phyloP scores from a whole-genome alignment of 805 yeast genomes.

The Wickerhamiella allomyrinae region DNA sequence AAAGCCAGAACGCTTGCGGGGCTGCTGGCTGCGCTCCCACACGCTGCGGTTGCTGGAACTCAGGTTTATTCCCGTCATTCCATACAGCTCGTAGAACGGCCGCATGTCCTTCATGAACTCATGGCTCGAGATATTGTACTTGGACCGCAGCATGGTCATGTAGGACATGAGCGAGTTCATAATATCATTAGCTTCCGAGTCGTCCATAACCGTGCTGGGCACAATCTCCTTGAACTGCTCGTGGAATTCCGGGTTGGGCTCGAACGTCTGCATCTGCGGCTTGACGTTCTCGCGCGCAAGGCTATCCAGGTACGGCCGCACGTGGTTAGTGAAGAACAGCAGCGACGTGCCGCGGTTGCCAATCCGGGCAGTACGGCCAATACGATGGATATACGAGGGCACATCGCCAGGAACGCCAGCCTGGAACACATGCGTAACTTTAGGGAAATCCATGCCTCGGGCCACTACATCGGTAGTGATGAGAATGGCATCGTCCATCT shows the following conservation, averaged over 20 bases:
- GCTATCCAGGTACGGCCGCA: slow-evolving; percentile 37
- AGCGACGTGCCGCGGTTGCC: slow-evolving; percentile 65
- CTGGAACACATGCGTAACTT: slow-evolving; percentile 75
- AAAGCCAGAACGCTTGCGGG: slow-evolving; percentile 5
- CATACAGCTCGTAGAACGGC: slow-evolving; percentile 18
- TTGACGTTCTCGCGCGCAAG: slow-evolving; percentile 34
- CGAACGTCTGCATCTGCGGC: slow-evolving; percentile 24
- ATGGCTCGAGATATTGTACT: slow-evolving; percentile 11
- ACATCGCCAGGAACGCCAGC: slow-evolving; percentile 59
- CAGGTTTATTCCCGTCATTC: slow-evolving; percentile 14
- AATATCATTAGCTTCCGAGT: slow-evolving; percentile 16
- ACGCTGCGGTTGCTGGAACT: slow-evolving; percentile 9
- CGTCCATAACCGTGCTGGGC: slow-evolving; percentile 9
- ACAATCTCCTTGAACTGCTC: slow-evolving; percentile 9
- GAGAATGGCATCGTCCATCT: slow-evolving; percentile 38
- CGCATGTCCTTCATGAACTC: slow-evolving; percentile 17
- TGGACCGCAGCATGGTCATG: slow-evolving; percentile 16
- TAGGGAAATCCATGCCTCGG: slow-evolving; percentile 91
- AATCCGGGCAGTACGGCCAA: slow-evolving; percentile 94
- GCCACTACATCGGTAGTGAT: slow-evolving; percentile 90
- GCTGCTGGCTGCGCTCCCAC: slow-evolving; percentile 10
- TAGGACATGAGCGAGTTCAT: slow-evolving; percentile 18
- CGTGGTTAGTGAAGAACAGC: slow-evolving; percentile 42
- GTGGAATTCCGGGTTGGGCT: slow-evolving; percentile 13
- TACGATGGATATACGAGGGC: slow-evolving; percentile 79